A percentile compares a stretch with the other conserved stretches of the same genome.
Conservation (phyloP, 2,329 filamentous ascomycete species). For the Talaromyces islandicus region DNA sequence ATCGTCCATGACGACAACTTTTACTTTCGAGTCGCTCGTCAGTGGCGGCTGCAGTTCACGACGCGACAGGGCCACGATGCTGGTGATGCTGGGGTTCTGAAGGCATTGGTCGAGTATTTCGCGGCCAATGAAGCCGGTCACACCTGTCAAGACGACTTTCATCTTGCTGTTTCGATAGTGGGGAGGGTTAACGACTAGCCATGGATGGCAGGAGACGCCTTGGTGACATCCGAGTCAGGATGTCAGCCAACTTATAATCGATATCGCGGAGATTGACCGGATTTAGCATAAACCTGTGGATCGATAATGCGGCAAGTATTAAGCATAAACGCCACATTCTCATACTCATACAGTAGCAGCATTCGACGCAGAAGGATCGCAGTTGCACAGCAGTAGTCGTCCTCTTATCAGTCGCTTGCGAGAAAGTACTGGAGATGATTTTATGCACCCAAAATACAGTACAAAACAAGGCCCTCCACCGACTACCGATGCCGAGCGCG, state of each 20-base stretch:
- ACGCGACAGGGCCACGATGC: constrained; percentile 47
- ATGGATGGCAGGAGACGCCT: background rate
- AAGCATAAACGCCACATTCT: background rate
- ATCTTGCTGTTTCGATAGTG: constrained; percentile 29
- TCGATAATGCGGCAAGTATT: background rate
- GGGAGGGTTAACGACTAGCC: too few relatives aligned
- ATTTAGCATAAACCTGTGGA: background rate
- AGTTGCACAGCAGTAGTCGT: too few relatives aligned
- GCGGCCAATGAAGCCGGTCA: constrained; percentile 53
- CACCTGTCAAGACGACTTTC: constrained; percentile 56
- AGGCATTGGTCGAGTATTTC: constrained; percentile 51
- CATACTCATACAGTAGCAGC: background rate
- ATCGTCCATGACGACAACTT: constrained; percentile 47
- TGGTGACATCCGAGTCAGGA: background rate
- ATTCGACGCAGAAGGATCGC: too few relatives aligned
- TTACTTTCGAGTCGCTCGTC: constrained; percentile 43
- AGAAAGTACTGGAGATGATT: background rate
- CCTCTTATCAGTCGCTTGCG: background rate
- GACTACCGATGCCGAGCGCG: background rate
- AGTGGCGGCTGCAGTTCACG: constrained; percentile 35
- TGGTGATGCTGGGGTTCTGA: constrained; percentile 44
- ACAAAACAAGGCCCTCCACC: background rate
- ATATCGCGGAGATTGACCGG: background rate
- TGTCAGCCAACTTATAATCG: background rate
- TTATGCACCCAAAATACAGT: too few relatives aligned